Evolutionary conservation across 2,329 filamentous ascomycete species (phyloP).

Genomic region (Ascocoryne sarcoides): DNA sequence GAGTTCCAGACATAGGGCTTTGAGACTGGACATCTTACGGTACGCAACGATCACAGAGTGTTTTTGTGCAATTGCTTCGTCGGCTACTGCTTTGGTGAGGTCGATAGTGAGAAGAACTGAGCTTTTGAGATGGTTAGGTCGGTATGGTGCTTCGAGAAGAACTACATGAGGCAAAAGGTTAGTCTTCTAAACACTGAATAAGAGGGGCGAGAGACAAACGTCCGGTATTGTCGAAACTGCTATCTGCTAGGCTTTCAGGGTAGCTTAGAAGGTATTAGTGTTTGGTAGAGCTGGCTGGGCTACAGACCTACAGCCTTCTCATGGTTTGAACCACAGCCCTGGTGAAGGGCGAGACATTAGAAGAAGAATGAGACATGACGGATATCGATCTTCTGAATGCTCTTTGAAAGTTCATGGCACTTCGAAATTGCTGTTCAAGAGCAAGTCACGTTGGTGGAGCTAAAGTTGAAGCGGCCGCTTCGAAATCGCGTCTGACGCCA

Average conservation of each 20-base stretch:
- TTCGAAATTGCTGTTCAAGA: background rate
- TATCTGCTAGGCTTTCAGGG: slow-evolving; percentile 80
- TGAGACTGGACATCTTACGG: slow-evolving; percentile 45
- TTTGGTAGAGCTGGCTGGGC: background rate
- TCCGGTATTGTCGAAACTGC: slow-evolving; percentile 94
- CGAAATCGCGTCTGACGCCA: background rate
- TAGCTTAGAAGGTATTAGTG: slow-evolving; percentile 48
- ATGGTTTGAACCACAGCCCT: slow-evolving; percentile 67
- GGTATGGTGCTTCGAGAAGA: slow-evolving; percentile 60
- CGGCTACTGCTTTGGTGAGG: slow-evolving; percentile 77
- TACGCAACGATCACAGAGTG: slow-evolving; percentile 82
- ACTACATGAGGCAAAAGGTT: slow-evolving; percentile 33
- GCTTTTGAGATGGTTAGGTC: slow-evolving; percentile 49
- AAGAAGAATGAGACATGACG: slow-evolving; percentile 3
- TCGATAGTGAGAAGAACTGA: slow-evolving; percentile 80
- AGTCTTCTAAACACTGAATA: too few relatives aligned
- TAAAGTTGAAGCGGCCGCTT: slow-evolving; percentile 1
- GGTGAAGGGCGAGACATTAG: slow-evolving; percentile 39
- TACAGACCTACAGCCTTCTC: slow-evolving; percentile 60
- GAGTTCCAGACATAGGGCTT: background rate
- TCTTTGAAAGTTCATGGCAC: slow-evolving; percentile 16
- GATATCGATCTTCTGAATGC: slow-evolving; percentile 10
- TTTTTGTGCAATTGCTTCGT: slow-evolving; percentile 73
- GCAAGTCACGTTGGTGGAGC: background rate
- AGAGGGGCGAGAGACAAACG: slow-evolving; percentile 34